Percentiles rank a stretch among this genome's conserved stretches.
Conservation (phyloP, 495 filamentous ascomycete genomes). For the Amniculicola lignicola region DNA sequence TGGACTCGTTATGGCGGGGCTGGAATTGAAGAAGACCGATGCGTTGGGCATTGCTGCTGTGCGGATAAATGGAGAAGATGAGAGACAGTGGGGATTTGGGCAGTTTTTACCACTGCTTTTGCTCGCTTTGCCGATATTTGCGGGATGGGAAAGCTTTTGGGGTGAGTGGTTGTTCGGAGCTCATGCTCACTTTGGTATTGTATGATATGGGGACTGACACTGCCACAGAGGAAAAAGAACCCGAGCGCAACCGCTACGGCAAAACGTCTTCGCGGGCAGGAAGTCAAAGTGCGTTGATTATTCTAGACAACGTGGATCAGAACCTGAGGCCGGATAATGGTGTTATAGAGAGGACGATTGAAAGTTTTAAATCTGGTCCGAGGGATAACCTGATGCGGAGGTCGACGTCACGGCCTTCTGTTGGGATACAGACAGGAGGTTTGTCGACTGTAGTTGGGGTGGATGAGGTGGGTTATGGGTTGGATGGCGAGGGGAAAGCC, state of each 20-base stretch:
- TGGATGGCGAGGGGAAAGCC: too few species aligned
- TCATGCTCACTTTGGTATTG: too few species aligned
- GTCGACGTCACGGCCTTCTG: neutral
- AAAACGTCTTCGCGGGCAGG: neutral
- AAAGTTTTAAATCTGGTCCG: neutral
- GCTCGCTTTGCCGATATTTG: conserved; percentile 27
- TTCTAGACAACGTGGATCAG: too few species aligned
- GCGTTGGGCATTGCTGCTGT: conserved; percentile 21
- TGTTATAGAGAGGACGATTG: neutral
- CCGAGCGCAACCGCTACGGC: neutral
- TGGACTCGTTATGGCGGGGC: conserved; percentile 18
- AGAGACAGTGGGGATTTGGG: conserved; percentile 30
- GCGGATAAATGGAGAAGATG: conserved; percentile 16
- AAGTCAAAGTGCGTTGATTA: too few species aligned
- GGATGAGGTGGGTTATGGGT: too few species aligned
- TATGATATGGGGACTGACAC: too few species aligned
- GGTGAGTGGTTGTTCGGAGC: conserved; percentile 7
- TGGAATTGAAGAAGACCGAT: conserved; percentile 11
- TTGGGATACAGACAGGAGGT: neutral
- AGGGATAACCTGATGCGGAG: neutral
- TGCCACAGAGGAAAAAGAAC: conserved; percentile 11
- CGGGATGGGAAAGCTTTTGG: conserved; percentile 34
- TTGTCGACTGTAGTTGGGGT: too few species aligned
- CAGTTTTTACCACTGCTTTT: conserved; percentile 29
- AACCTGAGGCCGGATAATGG: too few species aligned